Percentiles rank a stretch among this genome's conserved stretches.
Evolutionary conservation across 1,139 yeast genomes (phyloP).

Genomic region (Suhomyces anneliseae): DNA sequence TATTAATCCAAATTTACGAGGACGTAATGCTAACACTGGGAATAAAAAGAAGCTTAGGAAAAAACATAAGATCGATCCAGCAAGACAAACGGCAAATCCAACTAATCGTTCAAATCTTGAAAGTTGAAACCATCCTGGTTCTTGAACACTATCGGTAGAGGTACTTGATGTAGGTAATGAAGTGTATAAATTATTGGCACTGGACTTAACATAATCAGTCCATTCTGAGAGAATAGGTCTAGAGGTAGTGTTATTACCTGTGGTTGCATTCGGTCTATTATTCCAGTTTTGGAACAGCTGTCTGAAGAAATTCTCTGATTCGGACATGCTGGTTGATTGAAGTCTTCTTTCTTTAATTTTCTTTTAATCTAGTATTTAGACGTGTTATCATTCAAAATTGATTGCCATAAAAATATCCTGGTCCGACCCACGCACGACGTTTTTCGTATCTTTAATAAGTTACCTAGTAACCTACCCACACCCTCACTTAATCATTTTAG

Average conservation of each 20-base stretch:
- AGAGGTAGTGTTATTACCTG: conserved; percentile 10
- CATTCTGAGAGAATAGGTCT: conserved; percentile 43
- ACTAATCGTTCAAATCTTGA: conserved; percentile 78
- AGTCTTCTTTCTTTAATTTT: neutral
- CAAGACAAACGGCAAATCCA: conserved; percentile 74
- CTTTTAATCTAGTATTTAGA: no score
- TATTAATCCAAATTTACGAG: conserved; percentile 83
- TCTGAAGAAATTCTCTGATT: conserved; percentile 43
- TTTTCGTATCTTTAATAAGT: no score
- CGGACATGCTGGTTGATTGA: conserved; percentile 29
- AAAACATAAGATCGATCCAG: conserved; percentile 78
- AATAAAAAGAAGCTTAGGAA: conserved; percentile 77
- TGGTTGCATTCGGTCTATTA: conserved; percentile 17
- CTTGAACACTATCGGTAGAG: conserved; percentile 24
- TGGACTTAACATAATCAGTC: conserved; percentile 45
- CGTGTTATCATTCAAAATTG: no score
- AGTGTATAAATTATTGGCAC: conserved; percentile 45
- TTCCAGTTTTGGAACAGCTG: conserved; percentile 47
- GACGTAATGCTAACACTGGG: conserved; percentile 87
- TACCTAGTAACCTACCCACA: no score
- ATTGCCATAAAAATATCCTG: no score
- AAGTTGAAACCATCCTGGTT: conserved; percentile 58
- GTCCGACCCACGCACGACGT: no score
- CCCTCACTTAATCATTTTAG: no score
- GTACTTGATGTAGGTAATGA: conserved; percentile 37